These are phyloP conservation scores for Myxozyma melibiosi DNA, from an alignment of 805 yeast species.

Conservation along the genomic window DNA sequence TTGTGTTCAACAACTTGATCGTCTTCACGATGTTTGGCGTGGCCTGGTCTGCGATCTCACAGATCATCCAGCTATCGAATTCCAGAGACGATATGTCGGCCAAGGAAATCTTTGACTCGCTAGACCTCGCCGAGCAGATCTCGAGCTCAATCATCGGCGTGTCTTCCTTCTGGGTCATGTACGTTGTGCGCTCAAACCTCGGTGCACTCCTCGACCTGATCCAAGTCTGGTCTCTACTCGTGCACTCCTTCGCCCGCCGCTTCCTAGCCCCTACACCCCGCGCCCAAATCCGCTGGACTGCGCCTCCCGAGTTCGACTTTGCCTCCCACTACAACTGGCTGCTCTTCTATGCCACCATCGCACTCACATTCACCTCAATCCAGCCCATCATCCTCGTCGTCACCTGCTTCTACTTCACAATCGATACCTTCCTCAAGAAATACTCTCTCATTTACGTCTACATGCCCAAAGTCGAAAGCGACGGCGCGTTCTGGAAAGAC, in stretches of 20 bases:
- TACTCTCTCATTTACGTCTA: constrained; percentile 43
- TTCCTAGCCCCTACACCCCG: constrained; percentile 41
- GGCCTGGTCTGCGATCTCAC: constrained; percentile 43
- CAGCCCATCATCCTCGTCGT: constrained; percentile 45
- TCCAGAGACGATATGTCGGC: constrained; percentile 30
- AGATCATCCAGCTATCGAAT: constrained; percentile 36
- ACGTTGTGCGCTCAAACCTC: constrained; percentile 41
- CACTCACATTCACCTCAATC: constrained; percentile 43
- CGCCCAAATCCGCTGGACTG: constrained; percentile 37
- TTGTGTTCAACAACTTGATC: constrained; percentile 45
- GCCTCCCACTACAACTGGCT: constrained; percentile 42
- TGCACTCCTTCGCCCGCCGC: constrained; percentile 35
- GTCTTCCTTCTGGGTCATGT: constrained; percentile 49
- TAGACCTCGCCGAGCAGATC: constrained; percentile 41
- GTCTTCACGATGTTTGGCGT: constrained; percentile 46
- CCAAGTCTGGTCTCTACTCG: constrained; percentile 38
- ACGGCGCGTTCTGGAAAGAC: constrained; percentile 45
- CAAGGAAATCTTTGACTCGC: constrained; percentile 37
- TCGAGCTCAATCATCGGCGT: constrained; percentile 44
- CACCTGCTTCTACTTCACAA: constrained; percentile 38
- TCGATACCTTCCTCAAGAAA: constrained; percentile 42
- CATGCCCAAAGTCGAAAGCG: constrained; percentile 44
- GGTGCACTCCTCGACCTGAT: constrained; percentile 40
- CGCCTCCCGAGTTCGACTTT: constrained; percentile 43
- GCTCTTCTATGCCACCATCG: constrained; percentile 43